These are phyloP conservation scores for Lyophyllum shimeji DNA, from an alignment of 768 basidiomycete species.

Conservation along the genomic window DNA sequence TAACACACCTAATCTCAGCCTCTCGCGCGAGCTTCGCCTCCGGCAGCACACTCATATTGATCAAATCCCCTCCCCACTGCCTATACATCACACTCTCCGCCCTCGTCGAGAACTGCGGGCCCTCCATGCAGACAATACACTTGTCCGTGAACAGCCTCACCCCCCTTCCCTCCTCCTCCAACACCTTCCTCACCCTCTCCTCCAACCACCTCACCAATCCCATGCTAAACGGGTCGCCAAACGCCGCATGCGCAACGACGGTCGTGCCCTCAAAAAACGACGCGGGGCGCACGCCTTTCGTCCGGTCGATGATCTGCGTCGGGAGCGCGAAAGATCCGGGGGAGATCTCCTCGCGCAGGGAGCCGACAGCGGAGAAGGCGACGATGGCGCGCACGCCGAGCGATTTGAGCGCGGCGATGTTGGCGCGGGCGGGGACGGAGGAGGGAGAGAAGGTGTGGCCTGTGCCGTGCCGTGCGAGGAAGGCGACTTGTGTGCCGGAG, in stretches of 20 bases:
- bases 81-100: conserved; percentile 96
- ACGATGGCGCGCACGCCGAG: conserved; percentile 88
- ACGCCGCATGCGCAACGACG: conserved; percentile 90
- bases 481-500: conserved; percentile 79
- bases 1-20: conserved; percentile 82
- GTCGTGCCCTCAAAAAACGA: conserved; percentile 84
- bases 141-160: conserved; percentile 78
- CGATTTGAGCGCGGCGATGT: conserved; percentile 93
- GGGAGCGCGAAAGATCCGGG: conserved; percentile 91
- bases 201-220: conserved; percentile 67
- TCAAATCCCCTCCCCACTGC: conserved; percentile 88
- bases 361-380: conserved; percentile 95
- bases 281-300: conserved; percentile 87
- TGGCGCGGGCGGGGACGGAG: conserved; percentile 81
- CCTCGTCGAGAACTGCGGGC: conserved; percentile 96
- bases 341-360: conserved; percentile 87
- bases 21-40: conserved; percentile 97
- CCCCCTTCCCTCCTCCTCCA: conserved; percentile 56
- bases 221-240: conserved; percentile 87
- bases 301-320: conserved; percentile 92
- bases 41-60: conserved; percentile 96
- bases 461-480: conserved; percentile 88
- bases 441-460: conserved; percentile 81
- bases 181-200: conserved; percentile 57
- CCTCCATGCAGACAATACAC: conserved; percentile 95